Base-by-base conservation (phyloP, 495 filamentous ascomycete species). In the Penicillium atrosanguineum region DNA sequence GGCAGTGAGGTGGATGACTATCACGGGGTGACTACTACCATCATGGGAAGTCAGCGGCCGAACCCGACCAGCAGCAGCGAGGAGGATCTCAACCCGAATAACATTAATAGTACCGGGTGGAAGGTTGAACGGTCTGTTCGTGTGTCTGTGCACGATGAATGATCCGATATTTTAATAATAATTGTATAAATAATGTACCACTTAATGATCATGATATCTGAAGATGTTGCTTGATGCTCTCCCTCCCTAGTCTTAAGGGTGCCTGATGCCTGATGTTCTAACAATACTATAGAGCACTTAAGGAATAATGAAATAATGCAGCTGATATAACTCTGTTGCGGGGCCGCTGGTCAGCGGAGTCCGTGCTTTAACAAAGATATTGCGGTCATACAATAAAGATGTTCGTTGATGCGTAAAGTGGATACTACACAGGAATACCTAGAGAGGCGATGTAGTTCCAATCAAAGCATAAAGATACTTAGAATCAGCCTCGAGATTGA, bases 381-480 rank as follows among this genome's bases (percentile, higher is more conserved):
- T n/a, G n/a, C n/a, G n/a, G n/a, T n/a, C n/a, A n/a, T n/a, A n/a
- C 78, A 20, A 77, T 69, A 51, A 70, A 65, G 19, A 57, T 69
- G 54, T 75, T 79, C 26, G 71, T 53, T 20, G 63, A 50, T 12
- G 63, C 64, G 19, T 70, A 52, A 20, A 73, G 52, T 9, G 70
- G 70, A 31, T 50, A 49, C 57, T 51, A 71, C 9, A 77, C 58
- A 6, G 64, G 64, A 11, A 60, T 55, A 16, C 61, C 64, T 14
- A 51, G 38, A n/a, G 46, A 45, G 14, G 57, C 49, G 26, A 79
- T 71, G 48, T 81, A 81, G 43, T 81, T 69, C 78, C 78, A 81
- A 56, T 81, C 78, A 20, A 80, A 69, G 11, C 68, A 70, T 18
- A 79, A n/a, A n/a, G n/a, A n/a, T n/a, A n/a, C n/a, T n/a, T n/a